phyloP scores from a whole-genome alignment of 345 rosid species.

The Cardiospermum halicacabum region DNA sequence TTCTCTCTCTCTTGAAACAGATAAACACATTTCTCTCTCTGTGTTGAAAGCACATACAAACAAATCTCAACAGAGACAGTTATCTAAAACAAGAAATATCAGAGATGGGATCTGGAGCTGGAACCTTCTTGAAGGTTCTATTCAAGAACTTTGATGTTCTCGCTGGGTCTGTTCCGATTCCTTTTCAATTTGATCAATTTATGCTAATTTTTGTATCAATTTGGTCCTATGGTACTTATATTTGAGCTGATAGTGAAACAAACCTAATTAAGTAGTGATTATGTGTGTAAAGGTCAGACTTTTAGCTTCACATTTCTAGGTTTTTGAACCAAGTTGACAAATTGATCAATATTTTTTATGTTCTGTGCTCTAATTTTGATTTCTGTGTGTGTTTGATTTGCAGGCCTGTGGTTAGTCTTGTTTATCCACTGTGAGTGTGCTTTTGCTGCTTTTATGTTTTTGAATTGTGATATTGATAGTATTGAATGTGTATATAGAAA shows the following conservation, averaged over 20 bases:
- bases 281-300: neutral
- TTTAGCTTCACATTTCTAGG: neutral
- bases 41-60: slow-evolving; percentile 3
- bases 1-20: slow-evolving; percentile 9
- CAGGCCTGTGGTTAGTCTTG: slow-evolving; percentile 93
- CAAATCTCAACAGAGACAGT: neutral
- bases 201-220: neutral
- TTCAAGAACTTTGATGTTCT: slow-evolving; percentile 81
- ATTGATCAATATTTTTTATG: neutral
- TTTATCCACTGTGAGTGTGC: slow-evolving; percentile 84
- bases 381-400: slow-evolving; percentile 24
- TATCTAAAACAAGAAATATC: neutral
- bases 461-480: neutral
- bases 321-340: slow-evolving; percentile 4
- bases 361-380: neutral
- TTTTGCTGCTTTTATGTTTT: neutral
- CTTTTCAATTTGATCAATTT: neutral
- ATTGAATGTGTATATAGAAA: neutral
- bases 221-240: neutral
- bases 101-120: slow-evolving; percentile 69
- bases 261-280: neutral
- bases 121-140: slow-evolving; percentile 61
- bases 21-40: neutral
- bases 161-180: slow-evolving; percentile 54
- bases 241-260: slow-evolving; percentile 8